These are phyloP conservation scores for Colletotrichum caudatum DNA, from an alignment of 2,329 filamentous ascomycete species.

Conservation along the genomic window DNA sequence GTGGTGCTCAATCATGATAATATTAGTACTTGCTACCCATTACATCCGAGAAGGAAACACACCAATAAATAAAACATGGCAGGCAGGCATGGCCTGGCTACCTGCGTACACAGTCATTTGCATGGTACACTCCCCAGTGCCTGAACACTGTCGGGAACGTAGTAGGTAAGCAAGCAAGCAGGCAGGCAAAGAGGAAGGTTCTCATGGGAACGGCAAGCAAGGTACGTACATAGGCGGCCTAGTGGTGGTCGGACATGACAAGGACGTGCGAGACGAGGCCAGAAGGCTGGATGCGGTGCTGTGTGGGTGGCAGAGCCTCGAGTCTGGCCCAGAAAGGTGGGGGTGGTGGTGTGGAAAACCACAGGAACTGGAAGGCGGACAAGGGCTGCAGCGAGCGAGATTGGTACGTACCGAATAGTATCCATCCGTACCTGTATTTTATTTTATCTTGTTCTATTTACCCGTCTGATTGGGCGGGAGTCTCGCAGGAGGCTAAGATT, in stretches of 20 bases:
- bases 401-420: not conserved
- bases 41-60: not conserved
- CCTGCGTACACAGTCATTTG: not conserved
- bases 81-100: not conserved
- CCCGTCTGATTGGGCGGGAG: slow-evolving; percentile 22
- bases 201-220: slow-evolving; percentile 3
- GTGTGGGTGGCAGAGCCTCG: not conserved
- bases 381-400: not conserved
- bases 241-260: not conserved
- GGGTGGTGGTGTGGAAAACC: not conserved
- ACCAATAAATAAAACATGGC: slow-evolving; percentile 10
- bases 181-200: slow-evolving; percentile 3
- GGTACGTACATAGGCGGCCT: not conserved
- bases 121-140: not conserved
- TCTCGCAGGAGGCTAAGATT: slow-evolving; percentile 25
- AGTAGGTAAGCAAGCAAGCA: slow-evolving; percentile 6
- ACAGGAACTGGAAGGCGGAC: not conserved
- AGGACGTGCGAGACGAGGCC: not conserved
- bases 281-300: not conserved
- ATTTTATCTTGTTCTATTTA: not conserved
- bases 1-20: not conserved
- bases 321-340: not conserved
- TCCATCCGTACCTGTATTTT: too few species aligned
- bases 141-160: not conserved
- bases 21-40: too few species aligned